These are phyloP conservation scores for Phytophthora pseudosyringae DNA, from an alignment of 352 stramenopile species.

Conservation along the genomic window DNA sequence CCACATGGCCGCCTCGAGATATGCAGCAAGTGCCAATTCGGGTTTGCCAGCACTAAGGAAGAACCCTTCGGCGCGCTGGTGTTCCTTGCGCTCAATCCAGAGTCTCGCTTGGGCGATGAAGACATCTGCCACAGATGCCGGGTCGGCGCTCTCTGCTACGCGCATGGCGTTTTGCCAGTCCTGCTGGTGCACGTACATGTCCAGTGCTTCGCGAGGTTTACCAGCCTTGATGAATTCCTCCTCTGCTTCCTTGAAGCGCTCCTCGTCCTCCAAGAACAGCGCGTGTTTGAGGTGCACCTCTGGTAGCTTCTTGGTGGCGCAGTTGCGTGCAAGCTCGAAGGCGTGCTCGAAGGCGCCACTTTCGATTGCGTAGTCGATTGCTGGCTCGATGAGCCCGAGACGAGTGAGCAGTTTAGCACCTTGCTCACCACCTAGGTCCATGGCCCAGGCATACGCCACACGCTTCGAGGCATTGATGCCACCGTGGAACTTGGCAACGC, in stretches of 20 bases:
- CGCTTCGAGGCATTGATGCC: conserved; percentile 92
- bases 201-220: conserved; percentile 94
- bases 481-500: conserved; percentile 94
- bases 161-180: conserved; percentile 93
- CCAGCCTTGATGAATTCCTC: conserved; percentile 92
- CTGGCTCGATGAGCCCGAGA: conserved; percentile 92
- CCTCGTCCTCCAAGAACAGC: conserved; percentile 94
- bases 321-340: conserved; percentile 91
- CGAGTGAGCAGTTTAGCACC: conserved; percentile 92
- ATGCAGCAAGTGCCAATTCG: conserved; percentile 89
- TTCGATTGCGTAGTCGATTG: conserved; percentile 95
- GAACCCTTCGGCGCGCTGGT: conserved; percentile 85
- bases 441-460: conserved; percentile 94
- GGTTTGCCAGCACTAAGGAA: conserved; percentile 93
- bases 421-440: conserved; percentile 90
- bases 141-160: conserved; percentile 92
- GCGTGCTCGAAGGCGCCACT: conserved; percentile 93
- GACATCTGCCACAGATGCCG: conserved; percentile 88
- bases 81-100: conserved; percentile 88
- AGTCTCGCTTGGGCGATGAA: conserved; percentile 92
- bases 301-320: conserved; percentile 86
- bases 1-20: conserved; percentile 89
- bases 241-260: conserved; percentile 93
- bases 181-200: conserved; percentile 97
- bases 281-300: conserved; percentile 95